A percentile compares a stretch with the other conserved stretches of the same genome.
phyloP scores from a whole-genome alignment of 1,284 basidiomycete genomes.

The Abortiporus biennis region DNA sequence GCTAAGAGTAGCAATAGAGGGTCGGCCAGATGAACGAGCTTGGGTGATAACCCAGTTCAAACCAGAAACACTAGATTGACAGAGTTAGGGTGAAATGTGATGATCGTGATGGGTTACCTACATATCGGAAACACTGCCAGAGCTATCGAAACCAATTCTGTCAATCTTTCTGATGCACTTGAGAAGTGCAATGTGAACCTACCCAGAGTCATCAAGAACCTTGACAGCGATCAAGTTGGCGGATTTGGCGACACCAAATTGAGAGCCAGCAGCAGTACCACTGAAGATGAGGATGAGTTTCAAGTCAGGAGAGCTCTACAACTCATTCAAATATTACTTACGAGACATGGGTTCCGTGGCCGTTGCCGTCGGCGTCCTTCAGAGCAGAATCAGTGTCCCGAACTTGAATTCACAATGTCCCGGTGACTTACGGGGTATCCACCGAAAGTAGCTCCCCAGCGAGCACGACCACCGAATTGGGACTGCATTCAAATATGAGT shows the following conservation, averaged over 20 bases:
- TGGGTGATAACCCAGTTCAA: slow-evolving; percentile 34
- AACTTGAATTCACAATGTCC: neutral
- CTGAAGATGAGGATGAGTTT: slow-evolving; percentile 34
- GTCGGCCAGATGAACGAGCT: slow-evolving; percentile 43
- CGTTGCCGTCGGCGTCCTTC: slow-evolving; percentile 55
- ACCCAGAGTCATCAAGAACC: slow-evolving; percentile 61
- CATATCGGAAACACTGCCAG: slow-evolving; percentile 21
- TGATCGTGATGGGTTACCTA: slow-evolving; percentile 6
- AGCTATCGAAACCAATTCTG: slow-evolving; percentile 39
- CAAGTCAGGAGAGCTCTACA: slow-evolving; percentile 2
- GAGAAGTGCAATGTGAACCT: slow-evolving; percentile 13
- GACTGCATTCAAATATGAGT: slow-evolving; percentile 17
- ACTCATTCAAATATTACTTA: slow-evolving; percentile 15
- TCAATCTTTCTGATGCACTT: slow-evolving; percentile 29
- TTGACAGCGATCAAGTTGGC: slow-evolving; percentile 69
- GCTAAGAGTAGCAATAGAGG: slow-evolving; percentile 67
- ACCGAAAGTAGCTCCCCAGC: slow-evolving; percentile 52
- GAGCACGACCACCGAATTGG: slow-evolving; percentile 68
- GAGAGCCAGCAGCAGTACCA: slow-evolving; percentile 46
- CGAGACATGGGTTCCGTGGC: slow-evolving; percentile 39
- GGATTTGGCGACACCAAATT: slow-evolving; percentile 69
- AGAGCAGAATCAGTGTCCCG: slow-evolving; percentile 4
- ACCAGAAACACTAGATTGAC: slow-evolving; percentile 39
- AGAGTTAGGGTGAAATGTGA: neutral
- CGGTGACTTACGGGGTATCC: slow-evolving; percentile 13